Conservation (phyloP, 371 early-diverging fungal species). For the Lichtheimia hyalospora region DNA sequence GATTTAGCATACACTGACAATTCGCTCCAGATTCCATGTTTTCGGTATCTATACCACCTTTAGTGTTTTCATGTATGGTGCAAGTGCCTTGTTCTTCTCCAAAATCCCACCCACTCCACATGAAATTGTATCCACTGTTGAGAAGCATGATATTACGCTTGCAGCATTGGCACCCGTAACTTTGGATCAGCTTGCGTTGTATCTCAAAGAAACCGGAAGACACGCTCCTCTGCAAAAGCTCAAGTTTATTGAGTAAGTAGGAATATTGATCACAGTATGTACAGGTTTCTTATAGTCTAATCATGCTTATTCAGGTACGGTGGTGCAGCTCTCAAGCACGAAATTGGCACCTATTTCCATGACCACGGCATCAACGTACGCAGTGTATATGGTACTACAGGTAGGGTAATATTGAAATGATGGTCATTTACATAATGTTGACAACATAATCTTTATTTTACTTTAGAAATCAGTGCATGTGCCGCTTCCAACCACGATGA, state of each 20-base stretch:
- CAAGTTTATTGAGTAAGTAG: too few relatives aligned
- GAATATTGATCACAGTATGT: too few relatives aligned
- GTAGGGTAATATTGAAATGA: not conserved
- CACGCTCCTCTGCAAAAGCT: too few relatives aligned
- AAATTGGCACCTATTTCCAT: slow-evolving; percentile 7
- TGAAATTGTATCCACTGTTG: slow-evolving; percentile 1
- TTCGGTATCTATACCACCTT: slow-evolving; percentile 11
- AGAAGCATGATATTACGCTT: not conserved
- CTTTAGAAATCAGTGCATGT: slow-evolving; percentile 3
- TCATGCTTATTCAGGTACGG: slow-evolving; percentile 6
- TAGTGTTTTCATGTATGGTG: not conserved
- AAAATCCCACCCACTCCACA: slow-evolving; percentile 6
- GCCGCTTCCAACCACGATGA: not conserved
- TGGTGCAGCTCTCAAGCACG: slow-evolving; percentile 9
- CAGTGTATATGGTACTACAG: slow-evolving; percentile 18
- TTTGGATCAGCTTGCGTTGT: slow-evolving; percentile 5
- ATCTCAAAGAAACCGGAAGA: slow-evolving; percentile 7
- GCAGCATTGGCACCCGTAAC: slow-evolving; percentile 6
- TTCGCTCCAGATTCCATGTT: slow-evolving; percentile 7
- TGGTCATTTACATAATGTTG: not conserved
- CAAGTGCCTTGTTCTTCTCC: slow-evolving; percentile 6
- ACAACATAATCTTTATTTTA: not conserved
- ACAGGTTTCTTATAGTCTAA: not conserved
- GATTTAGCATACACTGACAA: too few relatives aligned
- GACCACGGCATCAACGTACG: slow-evolving; percentile 8